Conservation (phyloP, 345 rosid genomes). For the Brassica nigra region DNA sequence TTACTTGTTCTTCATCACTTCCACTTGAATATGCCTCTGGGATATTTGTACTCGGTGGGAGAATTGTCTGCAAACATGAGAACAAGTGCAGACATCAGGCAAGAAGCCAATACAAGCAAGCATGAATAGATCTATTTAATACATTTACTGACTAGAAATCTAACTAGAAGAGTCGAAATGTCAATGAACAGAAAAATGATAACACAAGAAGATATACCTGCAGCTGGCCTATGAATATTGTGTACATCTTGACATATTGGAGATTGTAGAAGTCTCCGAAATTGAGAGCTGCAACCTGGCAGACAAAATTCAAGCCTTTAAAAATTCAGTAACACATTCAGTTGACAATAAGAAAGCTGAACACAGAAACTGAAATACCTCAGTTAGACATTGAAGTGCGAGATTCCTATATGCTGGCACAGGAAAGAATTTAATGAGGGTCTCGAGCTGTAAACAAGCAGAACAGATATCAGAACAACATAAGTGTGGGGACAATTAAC, state of each 20-base stretch:
- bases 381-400: constrained; percentile 92
- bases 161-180: not conserved
- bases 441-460: constrained; percentile 70
- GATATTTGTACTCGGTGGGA: constrained; percentile 75
- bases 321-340: constrained; percentile 13
- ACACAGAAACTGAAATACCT: constrained; percentile 49
- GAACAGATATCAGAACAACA: constrained; percentile 33
- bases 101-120: constrained; percentile 9
- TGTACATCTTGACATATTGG: constrained; percentile 85
- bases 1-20: constrained; percentile 87
- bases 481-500: constrained; percentile 18
- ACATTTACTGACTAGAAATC: not conserved
- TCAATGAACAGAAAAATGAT: not conserved
- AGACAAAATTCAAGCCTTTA: constrained; percentile 18
- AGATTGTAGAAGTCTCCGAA: constrained; percentile 83
- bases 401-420: constrained; percentile 84
- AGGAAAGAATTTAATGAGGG: constrained; percentile 86
- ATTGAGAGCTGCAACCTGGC: constrained; percentile 88
- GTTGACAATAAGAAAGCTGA: constrained; percentile 6
- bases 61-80: constrained; percentile 58
- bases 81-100: constrained; percentile 26
- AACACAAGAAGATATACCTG: constrained; percentile 53
- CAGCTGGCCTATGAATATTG: constrained; percentile 76
- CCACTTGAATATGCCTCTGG: constrained; percentile 95
- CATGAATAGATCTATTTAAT: not conserved